Base-by-base conservation (phyloP, 2,329 filamentous ascomycete genomes). In the Epichloe amarillans region DNA sequence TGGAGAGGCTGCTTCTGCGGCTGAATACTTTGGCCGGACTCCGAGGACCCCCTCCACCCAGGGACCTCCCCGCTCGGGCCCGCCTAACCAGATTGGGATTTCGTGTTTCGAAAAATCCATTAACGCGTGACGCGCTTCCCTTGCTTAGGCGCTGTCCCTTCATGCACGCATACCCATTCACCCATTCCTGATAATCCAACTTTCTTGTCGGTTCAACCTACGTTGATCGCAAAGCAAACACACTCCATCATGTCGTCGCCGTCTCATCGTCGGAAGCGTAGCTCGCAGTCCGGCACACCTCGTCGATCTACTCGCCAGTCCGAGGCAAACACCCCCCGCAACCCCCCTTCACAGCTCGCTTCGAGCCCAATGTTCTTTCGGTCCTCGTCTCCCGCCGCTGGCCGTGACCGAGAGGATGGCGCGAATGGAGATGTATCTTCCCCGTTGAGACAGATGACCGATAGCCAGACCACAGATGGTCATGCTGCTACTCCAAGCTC, bases 311-410 rank as follows among this genome's bases (percentile, higher is more conserved):
- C 60, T 44, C 72, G 75, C 49, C 74, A 64, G 49, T 60, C 66
- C 15, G 58, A 65, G 51, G 57, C 60, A 38, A 55, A 50, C 37
- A 64, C 63, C 42, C 76, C 74, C 48, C 75, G 76, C 54, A 72
- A 72, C 47, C 69, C 70, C 36, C 58, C 67, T 21, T 73, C 74
- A 21, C 72, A 75, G 58, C 72, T 83, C 54, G 79, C 80, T 5
- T 93, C 88, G 4, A 95, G 89, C 52, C 90, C 90, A 40, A 74
- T 95, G 56, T 86, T 87, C 67, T 94, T 83, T 67, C 80, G 77
- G 59, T 80, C 74, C 2, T 71, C 73, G 6, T 68, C 60, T 14
- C 60, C 63, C 1, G 54, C 49, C 8, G 59, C 58, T n/a, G 58
- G 54, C 33, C 54, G 50, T 36, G 57, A 52, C 4, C 54, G 53